Percentiles rank a stretch among this genome's conserved stretches.
phyloP scores from a whole-genome alignment of 805 yeast species.

The Cyberlindnera samutprakarnensis region DNA sequence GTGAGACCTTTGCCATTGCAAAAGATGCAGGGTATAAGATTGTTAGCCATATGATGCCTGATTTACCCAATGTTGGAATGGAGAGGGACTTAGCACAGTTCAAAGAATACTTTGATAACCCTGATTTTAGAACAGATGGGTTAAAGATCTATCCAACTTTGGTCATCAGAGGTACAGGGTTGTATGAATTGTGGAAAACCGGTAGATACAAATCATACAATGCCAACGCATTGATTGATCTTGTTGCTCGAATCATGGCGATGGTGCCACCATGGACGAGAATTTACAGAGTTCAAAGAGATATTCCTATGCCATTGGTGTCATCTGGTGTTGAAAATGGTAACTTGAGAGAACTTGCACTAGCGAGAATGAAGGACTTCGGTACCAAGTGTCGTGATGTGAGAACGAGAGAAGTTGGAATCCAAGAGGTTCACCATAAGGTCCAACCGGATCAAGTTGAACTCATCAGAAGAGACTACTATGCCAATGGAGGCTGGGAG shows the following conservation, averaged over 20 bases:
- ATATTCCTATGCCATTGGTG: conserved; percentile 98
- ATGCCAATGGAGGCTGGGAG: conserved; percentile 99
- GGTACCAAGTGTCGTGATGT: conserved; percentile 96
- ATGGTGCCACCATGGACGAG: conserved; percentile 99
- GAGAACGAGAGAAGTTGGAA: conserved; percentile 96
- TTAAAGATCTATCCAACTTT: conserved; percentile 91
- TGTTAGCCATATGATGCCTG: conserved; percentile 99
- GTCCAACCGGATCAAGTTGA: conserved; percentile 97
- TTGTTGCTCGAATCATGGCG: conserved; percentile 93
- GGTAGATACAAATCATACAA: conserved; percentile 92
- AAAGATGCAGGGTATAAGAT: conserved; percentile 98
- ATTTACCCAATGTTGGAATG: conserved; percentile 97
- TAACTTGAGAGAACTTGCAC: conserved; percentile 87
- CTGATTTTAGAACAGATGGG: conserved; percentile 95
- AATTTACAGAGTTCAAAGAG: conserved; percentile 96
- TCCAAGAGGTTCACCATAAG: conserved; percentile 96
- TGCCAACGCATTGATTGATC: conserved; percentile 87
- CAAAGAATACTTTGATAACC: conserved; percentile 93
- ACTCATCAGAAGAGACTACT: conserved; percentile 88
- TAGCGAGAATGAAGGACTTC: conserved; percentile 96
- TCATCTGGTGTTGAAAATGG: conserved; percentile 98
- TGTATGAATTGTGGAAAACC: conserved; percentile 95
- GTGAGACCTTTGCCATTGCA: conserved; percentile 93
- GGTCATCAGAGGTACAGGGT: conserved; percentile 95
- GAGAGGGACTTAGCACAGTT: conserved; percentile 96